Conservation (phyloP, 352 stramenopile species). For the Phytophthora niederhauseri region DNA sequence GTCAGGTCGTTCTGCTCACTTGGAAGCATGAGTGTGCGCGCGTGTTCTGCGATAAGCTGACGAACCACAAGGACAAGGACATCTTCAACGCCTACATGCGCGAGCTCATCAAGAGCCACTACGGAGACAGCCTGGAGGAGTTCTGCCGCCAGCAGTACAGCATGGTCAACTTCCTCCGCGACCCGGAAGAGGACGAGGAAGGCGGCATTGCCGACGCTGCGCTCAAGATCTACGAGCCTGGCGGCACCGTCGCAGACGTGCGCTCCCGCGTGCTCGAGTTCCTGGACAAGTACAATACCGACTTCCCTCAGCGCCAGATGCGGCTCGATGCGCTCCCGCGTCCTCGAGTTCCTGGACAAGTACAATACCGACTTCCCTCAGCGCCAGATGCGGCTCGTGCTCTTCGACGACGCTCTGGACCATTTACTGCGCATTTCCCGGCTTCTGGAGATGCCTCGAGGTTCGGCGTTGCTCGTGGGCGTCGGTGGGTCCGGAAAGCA, state of each 20-base stretch:
- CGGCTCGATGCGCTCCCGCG: conserved; percentile 94
- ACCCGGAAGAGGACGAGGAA: conserved; percentile 97
- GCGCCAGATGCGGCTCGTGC: conserved; percentile 96
- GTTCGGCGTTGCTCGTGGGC: conserved; percentile 96
- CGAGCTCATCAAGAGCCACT: conserved; percentile 91
- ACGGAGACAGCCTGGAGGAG: conserved; percentile 86
- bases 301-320: conserved; percentile 96
- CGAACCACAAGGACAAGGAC: conserved; percentile 97
- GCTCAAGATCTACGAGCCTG: conserved; percentile 98
- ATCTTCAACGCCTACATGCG: conserved; percentile 94
- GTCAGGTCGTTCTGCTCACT: conserved; percentile 93
- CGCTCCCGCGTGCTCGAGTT: conserved; percentile 94
- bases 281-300: conserved; percentile 97
- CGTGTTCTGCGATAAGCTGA: conserved; percentile 98
- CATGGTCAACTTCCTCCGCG: conserved; percentile 98
- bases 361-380: conserved; percentile 98
- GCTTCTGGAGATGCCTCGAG: conserved; percentile 96
- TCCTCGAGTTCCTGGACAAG: conserved; percentile 96
- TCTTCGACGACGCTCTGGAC: conserved; percentile 98
- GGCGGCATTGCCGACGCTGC: conserved; percentile 94
- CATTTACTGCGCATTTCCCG: conserved; percentile 97
- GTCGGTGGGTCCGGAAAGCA: conserved; percentile 98
- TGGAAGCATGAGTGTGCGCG: conserved; percentile 98
- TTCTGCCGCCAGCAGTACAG: conserved; percentile 81
- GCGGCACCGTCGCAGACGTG: conserved; percentile 93